A percentile compares a stretch with the other conserved stretches of the same genome.
Conservation (phyloP, 2,329 filamentous ascomycete genomes). For the Biscogniauxia marginata region DNA sequence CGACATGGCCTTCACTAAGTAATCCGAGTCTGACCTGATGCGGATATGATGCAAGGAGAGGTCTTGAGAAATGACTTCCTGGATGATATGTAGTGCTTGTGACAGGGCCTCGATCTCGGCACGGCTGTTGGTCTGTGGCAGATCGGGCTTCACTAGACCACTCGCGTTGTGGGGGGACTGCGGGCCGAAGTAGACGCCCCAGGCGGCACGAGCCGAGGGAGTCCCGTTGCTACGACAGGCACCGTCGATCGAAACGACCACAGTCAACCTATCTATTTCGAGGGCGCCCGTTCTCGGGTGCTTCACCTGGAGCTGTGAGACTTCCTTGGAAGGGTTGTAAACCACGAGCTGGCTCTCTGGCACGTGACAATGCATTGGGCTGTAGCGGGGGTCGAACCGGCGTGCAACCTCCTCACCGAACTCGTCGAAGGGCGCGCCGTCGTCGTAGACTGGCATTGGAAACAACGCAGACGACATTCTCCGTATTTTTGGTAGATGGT, state of each 20-base stretch:
- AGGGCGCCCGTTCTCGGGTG: background rate
- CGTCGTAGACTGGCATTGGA: too few species aligned
- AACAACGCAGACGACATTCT: too few species aligned
- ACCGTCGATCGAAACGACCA: constrained; percentile 26
- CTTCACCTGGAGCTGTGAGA: background rate
- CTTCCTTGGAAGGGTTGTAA: background rate
- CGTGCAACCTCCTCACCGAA: background rate
- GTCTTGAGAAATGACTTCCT: background rate
- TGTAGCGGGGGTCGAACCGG: background rate
- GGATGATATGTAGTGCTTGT: constrained; percentile 10
- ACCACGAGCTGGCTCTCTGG: background rate
- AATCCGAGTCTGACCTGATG: background rate
- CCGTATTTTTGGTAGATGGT: too few species aligned
- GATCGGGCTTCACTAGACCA: background rate
- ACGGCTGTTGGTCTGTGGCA: constrained; percentile 13
- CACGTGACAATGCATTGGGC: background rate
- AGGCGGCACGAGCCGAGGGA: constrained; percentile 18
- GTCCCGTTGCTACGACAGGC: constrained; percentile 24
- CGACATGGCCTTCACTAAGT: background rate
- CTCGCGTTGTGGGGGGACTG: constrained; percentile 20
- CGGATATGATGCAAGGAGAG: constrained; percentile 3
- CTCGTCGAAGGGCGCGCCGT: background rate
- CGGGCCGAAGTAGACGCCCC: constrained; percentile 27
- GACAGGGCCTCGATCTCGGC: constrained; percentile 25
- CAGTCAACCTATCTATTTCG: background rate